Base-by-base conservation (phyloP, 768 basidiomycete genomes). In the Tulasnella sp. region DNA sequence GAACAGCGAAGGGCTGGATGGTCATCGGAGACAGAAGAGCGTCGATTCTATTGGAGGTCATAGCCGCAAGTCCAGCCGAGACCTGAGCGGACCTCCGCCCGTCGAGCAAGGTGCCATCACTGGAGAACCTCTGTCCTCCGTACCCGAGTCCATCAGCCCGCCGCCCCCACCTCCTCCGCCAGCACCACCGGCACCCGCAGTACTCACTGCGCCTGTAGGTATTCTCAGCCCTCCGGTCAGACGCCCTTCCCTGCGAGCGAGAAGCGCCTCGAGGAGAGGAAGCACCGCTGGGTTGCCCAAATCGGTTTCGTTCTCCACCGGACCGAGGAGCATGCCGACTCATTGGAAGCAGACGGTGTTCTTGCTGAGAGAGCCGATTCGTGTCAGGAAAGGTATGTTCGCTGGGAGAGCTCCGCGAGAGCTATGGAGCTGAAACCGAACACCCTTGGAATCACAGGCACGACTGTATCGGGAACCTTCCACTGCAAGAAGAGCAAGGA, bases 331-430 rank as follows among this genome's bases (percentile, higher is more conserved):
- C 72, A 86, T 87, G 29, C 88, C 92, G 11, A 98, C 95, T 34
- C 96, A 99, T 79, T 98, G 96, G 96, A 95, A 94, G 78, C 96
- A 99, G 78, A 94, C 96, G 0, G 76, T 94, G 2, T 97, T 99
- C 80, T 80, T 98, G 75, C 83, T 99, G 72, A 83, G 86, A 62
- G 88, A 94, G 71, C 91, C 93, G 0, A 86, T 98, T 68, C 77
- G 79, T n/a, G 88, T 91, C 1, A 84, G 86, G 3, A 88, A 91
- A 82, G 92, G 92, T 90, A 17, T 86, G 80, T n/a, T n/a, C n/a
- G n/a, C n/a, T 17, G n/a, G n/a, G n/a, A n/a, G n/a, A n/a, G n/a
- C n/a, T n/a, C n/a, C n/a, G n/a, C n/a, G n/a, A n/a, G n/a, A n/a
- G n/a, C n/a, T n/a, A n/a, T n/a, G n/a, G n/a, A n/a, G n/a, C n/a